These are phyloP conservation scores for Sequoia sempervirens DNA, from an alignment of 75 land plant genomes.

Conservation along the genomic window DNA sequence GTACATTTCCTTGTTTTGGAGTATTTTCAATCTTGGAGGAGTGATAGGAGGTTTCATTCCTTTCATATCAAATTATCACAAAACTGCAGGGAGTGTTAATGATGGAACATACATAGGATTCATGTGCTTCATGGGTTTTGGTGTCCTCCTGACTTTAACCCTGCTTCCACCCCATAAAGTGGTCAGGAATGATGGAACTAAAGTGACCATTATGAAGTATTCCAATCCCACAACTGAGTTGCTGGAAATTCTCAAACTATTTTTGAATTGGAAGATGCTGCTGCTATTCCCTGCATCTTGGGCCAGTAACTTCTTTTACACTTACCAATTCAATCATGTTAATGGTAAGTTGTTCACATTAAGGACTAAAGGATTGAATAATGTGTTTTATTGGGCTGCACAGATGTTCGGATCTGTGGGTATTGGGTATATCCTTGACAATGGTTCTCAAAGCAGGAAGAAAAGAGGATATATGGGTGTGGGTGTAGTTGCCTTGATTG, in stretches of 20 bases:
- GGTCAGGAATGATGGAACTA: no score
- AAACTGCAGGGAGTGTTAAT: conserved; percentile 33
- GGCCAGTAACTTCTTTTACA: conserved; percentile 30
- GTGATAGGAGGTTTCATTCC: conserved; percentile 86
- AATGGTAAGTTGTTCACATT: conserved; percentile 20
- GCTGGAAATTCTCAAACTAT: conserved; percentile 23
- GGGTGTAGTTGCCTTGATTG: conserved; percentile 7
- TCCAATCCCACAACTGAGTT: conserved; percentile 12
- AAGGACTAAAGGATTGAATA: conserved; percentile 27
- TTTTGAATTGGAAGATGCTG: conserved; percentile 17
- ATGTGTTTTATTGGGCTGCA: conserved; percentile 22
- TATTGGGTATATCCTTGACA: conserved; percentile 30
- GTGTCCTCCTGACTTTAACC: conserved; percentile 49
- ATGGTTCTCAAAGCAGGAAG: conserved; percentile 12
- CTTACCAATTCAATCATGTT: conserved; percentile 33
- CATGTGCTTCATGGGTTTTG: conserved; percentile 76
- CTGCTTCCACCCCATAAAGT: conserved; percentile 24
- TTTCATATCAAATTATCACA: conserved; percentile 63
- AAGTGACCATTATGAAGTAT: background rate
- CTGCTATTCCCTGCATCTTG: conserved; percentile 25
- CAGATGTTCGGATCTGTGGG: conserved; percentile 25
- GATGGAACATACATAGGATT: conserved; percentile 83
- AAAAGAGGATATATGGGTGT: conserved; percentile 25
- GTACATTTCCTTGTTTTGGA: conserved; percentile 90
- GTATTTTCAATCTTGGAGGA: conserved; percentile 88